phyloP scores from a whole-genome alignment of 805 yeast genomes.

The Wickerhamiella azyma region DNA sequence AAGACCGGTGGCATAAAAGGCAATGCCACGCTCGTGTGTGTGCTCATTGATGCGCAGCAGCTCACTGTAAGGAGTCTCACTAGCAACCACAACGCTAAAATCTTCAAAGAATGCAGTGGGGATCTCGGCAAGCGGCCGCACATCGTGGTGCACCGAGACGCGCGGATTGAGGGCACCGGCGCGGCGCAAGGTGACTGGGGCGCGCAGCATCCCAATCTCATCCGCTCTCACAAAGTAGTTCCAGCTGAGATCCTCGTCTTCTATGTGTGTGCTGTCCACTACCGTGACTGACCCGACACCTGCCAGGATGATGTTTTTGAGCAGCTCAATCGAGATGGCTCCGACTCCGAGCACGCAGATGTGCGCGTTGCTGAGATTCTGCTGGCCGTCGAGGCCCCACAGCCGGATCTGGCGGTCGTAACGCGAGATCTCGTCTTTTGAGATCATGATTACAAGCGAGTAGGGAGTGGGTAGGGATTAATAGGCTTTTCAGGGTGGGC shows the following conservation, averaged over 20 bases:
- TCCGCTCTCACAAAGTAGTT: slow-evolving; percentile 56
- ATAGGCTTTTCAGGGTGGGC: background rate
- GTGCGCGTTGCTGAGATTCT: slow-evolving; percentile 39
- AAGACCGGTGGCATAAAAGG: slow-evolving; percentile 53
- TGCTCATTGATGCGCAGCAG: slow-evolving; percentile 36
- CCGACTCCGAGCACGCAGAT: slow-evolving; percentile 49
- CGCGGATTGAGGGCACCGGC: slow-evolving; percentile 51
- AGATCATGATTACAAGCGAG: slow-evolving; percentile 4
- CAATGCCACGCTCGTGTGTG: slow-evolving; percentile 43
- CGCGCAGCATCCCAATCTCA: slow-evolving; percentile 40
- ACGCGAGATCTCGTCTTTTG: slow-evolving; percentile 7
- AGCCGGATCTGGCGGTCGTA: slow-evolving; percentile 81
- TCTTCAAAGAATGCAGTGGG: slow-evolving; percentile 31
- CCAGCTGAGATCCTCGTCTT: slow-evolving; percentile 50
- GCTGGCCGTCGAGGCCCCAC: slow-evolving; percentile 76
- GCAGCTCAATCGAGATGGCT: slow-evolving; percentile 42
- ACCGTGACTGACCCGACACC: slow-evolving; percentile 75
- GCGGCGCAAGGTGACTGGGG: slow-evolving; percentile 28
- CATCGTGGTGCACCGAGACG: slow-evolving; percentile 40
- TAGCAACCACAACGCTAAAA: slow-evolving; percentile 63
- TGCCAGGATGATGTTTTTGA: slow-evolving; percentile 74
- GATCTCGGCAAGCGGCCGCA: slow-evolving; percentile 25
- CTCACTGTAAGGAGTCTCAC: slow-evolving; percentile 39
- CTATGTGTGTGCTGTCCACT: slow-evolving; percentile 41
- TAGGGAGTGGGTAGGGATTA: background rate